phyloP scores from a whole-genome alignment of 805 yeast species.

The Saccharomycopsis sp. region DNA sequence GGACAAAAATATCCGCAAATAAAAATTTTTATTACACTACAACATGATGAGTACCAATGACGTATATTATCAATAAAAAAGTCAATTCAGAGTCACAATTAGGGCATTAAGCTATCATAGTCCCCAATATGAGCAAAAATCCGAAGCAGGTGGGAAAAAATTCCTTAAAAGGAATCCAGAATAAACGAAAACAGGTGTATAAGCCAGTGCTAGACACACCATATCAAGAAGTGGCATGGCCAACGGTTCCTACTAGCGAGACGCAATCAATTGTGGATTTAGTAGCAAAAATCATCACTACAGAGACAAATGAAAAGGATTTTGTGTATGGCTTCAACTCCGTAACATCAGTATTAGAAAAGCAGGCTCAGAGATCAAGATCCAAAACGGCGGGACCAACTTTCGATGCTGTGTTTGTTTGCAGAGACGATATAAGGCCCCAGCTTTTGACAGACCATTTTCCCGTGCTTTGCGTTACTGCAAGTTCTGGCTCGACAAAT shows the following conservation, averaged over 20 bases:
- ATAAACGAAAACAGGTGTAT: constrained; percentile 14
- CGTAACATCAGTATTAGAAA: constrained; percentile 9
- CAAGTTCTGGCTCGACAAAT: not conserved
- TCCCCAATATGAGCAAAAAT: not conserved
- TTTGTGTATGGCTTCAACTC: constrained; percentile 15
- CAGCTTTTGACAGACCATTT: constrained; percentile 15
- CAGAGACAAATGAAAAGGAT: not conserved
- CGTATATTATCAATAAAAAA: too few relatives aligned
- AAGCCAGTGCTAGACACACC: constrained; percentile 20
- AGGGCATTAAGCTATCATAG: too few relatives aligned
- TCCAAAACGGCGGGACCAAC: not conserved
- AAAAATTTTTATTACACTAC: too few relatives aligned
- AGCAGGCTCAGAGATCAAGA: constrained; percentile 10
- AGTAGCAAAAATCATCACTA: not conserved
- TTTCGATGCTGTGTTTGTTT: constrained; percentile 7
- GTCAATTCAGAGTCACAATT: too few relatives aligned
- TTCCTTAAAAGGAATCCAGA: constrained; percentile 7
- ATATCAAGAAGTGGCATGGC: constrained; percentile 2
- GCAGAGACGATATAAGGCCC: constrained; percentile 18
- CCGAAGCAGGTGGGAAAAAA: not conserved
- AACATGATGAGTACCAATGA: too few relatives aligned
- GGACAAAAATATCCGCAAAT: too few relatives aligned
- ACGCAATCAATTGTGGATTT: constrained; percentile 4
- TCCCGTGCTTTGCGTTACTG: constrained; percentile 15
- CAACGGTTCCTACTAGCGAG: constrained; percentile 1